Percentiles rank a stretch among this genome's conserved stretches.
Conservation (phyloP, 2,329 filamentous ascomycete genomes). For the Graphium sp. region DNA sequence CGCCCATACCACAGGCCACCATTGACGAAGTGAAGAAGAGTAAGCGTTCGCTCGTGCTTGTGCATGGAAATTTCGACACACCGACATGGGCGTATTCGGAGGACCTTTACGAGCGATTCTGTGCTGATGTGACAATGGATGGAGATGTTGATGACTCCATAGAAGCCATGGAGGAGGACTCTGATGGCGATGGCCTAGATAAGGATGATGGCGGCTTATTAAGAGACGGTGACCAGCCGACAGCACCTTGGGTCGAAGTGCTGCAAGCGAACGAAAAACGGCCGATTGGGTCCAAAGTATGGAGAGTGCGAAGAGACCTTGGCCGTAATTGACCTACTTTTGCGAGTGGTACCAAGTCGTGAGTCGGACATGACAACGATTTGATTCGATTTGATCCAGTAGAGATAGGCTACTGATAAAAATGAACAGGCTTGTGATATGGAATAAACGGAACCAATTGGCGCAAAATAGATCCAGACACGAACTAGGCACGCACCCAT, state of each 20-base stretch:
- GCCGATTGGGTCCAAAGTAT: conserved; percentile 40
- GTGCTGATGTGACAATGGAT: conserved; percentile 2
- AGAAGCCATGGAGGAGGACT: conserved; percentile 13
- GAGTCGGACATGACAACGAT: no score
- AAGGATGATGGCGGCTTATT: conserved; percentile 1
- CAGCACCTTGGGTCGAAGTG: conserved; percentile 42
- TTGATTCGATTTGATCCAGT: no score
- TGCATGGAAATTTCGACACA: conserved; percentile 51
- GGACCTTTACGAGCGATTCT: conserved; percentile 28
- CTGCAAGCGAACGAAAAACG: conserved; percentile 36
- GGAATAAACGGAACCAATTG: no score
- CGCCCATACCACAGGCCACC: conserved; percentile 29
- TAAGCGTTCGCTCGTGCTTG: conserved; percentile 38
- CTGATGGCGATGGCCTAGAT: conserved; percentile 14
- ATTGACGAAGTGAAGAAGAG: conserved; percentile 21
- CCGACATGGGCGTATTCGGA: conserved; percentile 57
- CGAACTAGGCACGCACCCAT: no score
- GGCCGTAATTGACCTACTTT: no score
- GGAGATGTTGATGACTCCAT: conserved; percentile 11
- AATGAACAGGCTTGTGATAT: no score
- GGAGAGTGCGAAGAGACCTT: conserved; percentile 47
- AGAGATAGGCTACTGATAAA: no score
- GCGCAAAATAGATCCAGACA: no score
- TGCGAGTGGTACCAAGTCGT: no score
- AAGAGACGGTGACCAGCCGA: conserved; percentile 9